These are phyloP conservation scores for Ganoderma lucidum DNA, from an alignment of 1,284 basidiomycete genomes.

Conservation along the genomic window DNA sequence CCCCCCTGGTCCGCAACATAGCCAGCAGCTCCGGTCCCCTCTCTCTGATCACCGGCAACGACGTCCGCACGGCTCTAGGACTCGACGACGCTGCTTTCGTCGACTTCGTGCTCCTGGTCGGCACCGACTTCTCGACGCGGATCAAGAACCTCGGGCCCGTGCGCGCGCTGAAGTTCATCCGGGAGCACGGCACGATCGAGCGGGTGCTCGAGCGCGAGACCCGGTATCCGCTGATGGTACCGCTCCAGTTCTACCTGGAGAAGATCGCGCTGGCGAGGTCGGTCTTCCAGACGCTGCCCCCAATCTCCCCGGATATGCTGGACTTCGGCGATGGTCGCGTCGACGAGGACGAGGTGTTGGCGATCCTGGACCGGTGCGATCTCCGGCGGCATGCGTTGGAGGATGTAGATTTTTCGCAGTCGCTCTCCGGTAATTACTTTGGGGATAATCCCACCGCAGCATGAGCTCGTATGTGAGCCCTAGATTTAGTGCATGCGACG, in stretches of 20 bases:
- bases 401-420: conserved; percentile 53
- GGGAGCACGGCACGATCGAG: conserved; percentile 78
- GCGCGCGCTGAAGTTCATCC: conserved; percentile 77
- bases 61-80: conserved; percentile 65
- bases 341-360: conserved; percentile 51
- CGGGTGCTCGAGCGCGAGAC: conserved; percentile 64
- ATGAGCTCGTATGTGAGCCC: conserved; percentile 3
- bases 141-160: conserved; percentile 82
- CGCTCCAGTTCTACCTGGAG: conserved; percentile 60
- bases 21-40: conserved; percentile 67
- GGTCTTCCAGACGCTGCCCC: conserved; percentile 71
- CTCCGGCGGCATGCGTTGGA: conserved; percentile 52
- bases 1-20: conserved; percentile 80
- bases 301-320: conserved; percentile 52
- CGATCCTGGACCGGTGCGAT: conserved; percentile 57
- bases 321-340: conserved; percentile 45
- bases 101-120: conserved; percentile 86
- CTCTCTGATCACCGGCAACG: conserved; percentile 65
- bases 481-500: not conserved
- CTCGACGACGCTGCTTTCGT: conserved; percentile 68
- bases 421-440: conserved; percentile 71
- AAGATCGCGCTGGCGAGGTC: conserved; percentile 65
- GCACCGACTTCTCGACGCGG: conserved; percentile 88
- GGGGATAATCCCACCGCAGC: conserved; percentile 57
- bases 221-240: conserved; percentile 57